Conservation (phyloP, 2,329 filamentous ascomycete species). For the Claviceps sp. region DNA sequence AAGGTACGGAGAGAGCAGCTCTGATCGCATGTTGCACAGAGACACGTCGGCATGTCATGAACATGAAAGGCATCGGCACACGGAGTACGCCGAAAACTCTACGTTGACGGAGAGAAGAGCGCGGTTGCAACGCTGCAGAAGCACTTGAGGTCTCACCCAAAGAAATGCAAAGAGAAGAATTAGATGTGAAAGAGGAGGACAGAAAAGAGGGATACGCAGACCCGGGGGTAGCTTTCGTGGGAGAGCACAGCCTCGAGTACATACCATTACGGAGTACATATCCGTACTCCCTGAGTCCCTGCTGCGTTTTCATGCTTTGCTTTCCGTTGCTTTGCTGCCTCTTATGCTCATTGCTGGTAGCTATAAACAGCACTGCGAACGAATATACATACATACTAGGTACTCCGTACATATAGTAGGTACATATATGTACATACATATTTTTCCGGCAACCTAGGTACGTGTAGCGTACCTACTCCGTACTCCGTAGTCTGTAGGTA, state of each 20-base stretch:
- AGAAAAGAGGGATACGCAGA: neutral
- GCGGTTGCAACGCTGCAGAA: slow-evolving; percentile 1
- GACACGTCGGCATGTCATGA: neutral
- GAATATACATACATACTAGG: too few relatives aligned
- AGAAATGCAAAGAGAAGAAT: neutral
- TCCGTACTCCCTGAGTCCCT: neutral
- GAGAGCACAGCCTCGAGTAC: neutral
- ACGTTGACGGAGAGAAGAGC: slow-evolving; percentile 5
- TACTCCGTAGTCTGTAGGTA: too few relatives aligned
- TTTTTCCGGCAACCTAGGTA: too few relatives aligned
- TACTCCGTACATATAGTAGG: too few relatives aligned
- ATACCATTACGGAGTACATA: neutral
- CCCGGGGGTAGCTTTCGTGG: neutral
- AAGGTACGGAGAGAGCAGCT: neutral
- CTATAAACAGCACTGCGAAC: too few relatives aligned
- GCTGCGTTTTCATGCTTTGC: too few relatives aligned
- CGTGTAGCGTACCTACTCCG: too few relatives aligned
- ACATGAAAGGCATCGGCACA: neutral
- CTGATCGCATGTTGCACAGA: neutral
- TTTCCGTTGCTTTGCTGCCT: neutral
- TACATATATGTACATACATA: too few relatives aligned
- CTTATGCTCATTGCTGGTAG: too few relatives aligned
- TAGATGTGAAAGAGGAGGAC: neutral
- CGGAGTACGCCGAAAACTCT: neutral
- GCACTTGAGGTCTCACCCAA: neutral